These are phyloP conservation scores for Saccharum hybrid DNA, from an alignment of 202 grass and related monocot genomes.

Conservation along the genomic window DNA sequence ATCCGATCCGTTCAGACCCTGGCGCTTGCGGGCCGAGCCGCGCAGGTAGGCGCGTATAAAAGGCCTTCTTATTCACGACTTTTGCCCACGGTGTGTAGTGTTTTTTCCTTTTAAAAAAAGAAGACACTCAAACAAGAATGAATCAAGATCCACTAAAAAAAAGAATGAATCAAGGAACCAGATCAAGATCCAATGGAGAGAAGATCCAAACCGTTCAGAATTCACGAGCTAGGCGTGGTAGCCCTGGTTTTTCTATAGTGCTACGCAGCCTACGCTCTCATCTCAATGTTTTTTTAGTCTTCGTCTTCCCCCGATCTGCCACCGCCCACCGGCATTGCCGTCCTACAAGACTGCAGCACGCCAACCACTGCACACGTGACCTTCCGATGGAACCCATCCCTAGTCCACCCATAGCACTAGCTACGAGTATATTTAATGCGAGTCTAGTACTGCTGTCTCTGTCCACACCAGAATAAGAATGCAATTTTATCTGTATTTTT, in stretches of 20 bases:
- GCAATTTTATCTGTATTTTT: too few species aligned
- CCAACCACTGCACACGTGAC: constrained; percentile 8
- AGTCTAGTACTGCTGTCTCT: not conserved
- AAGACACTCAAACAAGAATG: not conserved
- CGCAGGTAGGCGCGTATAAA: not conserved
- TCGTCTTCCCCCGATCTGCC: constrained; percentile 14
- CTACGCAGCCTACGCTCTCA: not conserved
- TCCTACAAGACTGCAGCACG: not conserved
- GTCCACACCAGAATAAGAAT: not conserved
- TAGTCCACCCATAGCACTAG: not conserved
- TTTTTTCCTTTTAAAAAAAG: not conserved
- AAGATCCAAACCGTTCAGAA: not conserved
- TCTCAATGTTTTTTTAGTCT: not conserved
- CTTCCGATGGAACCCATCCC: not conserved
- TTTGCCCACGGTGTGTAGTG: not conserved
- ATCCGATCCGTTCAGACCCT: not conserved
- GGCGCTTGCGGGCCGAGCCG: not conserved
- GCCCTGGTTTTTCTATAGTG: not conserved
- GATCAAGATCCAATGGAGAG: not conserved
- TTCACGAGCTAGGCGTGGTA: not conserved
- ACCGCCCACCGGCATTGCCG: constrained; percentile 28
- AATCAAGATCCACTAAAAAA: not conserved
- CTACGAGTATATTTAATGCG: not conserved
- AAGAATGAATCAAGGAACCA: not conserved
- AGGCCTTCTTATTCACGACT: not conserved